Percentiles rank a stretch among this genome's conserved stretches.
Evolutionary conservation across 2,329 filamentous ascomycete genomes (phyloP).

Genomic region (Curvularia spicifera): DNA sequence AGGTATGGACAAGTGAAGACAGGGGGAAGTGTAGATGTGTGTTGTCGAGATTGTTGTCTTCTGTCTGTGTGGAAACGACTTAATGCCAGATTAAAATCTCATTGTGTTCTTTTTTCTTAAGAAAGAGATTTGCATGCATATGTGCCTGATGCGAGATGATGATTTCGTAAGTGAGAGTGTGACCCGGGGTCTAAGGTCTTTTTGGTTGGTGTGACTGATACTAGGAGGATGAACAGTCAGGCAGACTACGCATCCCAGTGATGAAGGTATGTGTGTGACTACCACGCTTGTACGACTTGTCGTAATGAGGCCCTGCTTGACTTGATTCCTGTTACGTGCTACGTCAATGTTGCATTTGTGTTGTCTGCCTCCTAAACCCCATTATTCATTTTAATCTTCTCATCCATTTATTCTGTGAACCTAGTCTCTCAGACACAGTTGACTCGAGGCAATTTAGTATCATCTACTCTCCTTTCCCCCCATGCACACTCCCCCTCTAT

Average conservation of each 20-base stretch:
- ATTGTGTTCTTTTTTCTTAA: neutral
- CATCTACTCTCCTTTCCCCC: too few species aligned
- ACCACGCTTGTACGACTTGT: neutral
- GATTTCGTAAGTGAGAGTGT: neutral
- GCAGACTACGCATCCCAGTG: neutral
- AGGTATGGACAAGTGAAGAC: neutral
- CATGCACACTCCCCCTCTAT: too few species aligned
- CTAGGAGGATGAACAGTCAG: neutral
- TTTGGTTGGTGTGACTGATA: neutral
- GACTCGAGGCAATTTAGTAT: too few species aligned
- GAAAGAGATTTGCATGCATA: neutral
- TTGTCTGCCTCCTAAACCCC: neutral
- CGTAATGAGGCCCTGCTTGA: neutral
- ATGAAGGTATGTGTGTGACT: neutral
- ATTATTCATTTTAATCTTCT: too few species aligned
- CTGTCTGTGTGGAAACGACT: conserved; percentile 1
- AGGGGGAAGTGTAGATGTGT: neutral
- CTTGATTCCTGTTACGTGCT: neutral
- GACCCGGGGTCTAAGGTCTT: neutral
- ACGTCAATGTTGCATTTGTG: neutral
- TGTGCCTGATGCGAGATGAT: neutral
- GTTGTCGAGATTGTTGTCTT: neutral
- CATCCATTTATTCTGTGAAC: too few species aligned
- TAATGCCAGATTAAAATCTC: neutral
- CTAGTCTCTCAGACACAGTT: too few species aligned